Conservation (phyloP, 768 basidiomycete genomes). For the Podaxis sp. region DNA sequence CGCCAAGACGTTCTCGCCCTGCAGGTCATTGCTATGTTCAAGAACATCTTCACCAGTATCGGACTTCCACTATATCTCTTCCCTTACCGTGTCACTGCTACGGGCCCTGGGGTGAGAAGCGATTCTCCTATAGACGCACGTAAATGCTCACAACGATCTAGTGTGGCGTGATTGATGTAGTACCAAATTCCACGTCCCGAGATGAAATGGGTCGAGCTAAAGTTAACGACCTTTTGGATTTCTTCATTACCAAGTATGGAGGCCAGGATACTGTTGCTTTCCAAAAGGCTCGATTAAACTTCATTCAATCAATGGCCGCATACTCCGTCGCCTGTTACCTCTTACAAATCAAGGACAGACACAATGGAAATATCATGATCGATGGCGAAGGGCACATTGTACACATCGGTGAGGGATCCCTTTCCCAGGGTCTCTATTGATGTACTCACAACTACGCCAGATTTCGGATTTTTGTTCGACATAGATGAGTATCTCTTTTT, state of each 20-base stretch:
- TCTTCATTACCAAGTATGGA: slow-evolving; percentile 93
- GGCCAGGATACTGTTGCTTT: slow-evolving; percentile 85
- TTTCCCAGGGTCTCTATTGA: not conserved
- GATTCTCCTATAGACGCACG: slow-evolving; percentile 13
- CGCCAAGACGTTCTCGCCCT: slow-evolving; percentile 97
- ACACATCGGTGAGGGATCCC: slow-evolving; percentile 69
- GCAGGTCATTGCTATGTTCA: slow-evolving; percentile 99
- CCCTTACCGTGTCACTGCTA: slow-evolving; percentile 96
- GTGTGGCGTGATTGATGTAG: slow-evolving; percentile 98
- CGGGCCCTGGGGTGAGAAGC: slow-evolving; percentile 80
- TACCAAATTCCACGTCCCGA: slow-evolving; percentile 94
- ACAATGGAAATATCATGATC: slow-evolving; percentile 99
- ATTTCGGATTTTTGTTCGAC: slow-evolving; percentile 95
- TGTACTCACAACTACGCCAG: slow-evolving; percentile 30
- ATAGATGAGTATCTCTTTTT: slow-evolving; percentile 75
- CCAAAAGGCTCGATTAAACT: slow-evolving; percentile 90
- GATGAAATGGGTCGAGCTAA: slow-evolving; percentile 99
- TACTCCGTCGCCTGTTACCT: slow-evolving; percentile 99
- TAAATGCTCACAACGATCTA: slow-evolving; percentile 23
- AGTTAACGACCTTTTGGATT: slow-evolving; percentile 92
- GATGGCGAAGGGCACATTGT: slow-evolving; percentile 97
- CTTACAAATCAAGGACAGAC: slow-evolving; percentile 96
- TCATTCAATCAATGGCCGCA: slow-evolving; percentile 98
- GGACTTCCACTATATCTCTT: slow-evolving; percentile 90
- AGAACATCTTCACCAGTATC: slow-evolving; percentile 88